Percentiles rank a stretch among this genome's conserved stretches.
These are phyloP conservation scores for Inonotus hispidus DNA, from an alignment of 1,284 basidiomycete species.

Conservation along the genomic window DNA sequence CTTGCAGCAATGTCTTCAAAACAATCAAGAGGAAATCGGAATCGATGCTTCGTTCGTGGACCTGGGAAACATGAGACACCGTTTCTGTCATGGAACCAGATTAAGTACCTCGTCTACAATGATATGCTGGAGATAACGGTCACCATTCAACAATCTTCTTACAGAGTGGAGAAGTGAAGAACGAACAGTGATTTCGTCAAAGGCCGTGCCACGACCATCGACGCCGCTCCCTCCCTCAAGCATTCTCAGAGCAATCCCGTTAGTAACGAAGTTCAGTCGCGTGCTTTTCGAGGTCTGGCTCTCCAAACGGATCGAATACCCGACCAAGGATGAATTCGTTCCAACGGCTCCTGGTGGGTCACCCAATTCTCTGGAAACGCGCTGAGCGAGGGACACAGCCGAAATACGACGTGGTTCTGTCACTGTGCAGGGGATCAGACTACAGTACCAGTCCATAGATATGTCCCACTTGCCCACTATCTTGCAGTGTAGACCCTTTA, in stretches of 20 bases:
- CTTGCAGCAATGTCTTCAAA: slow-evolving; percentile 80
- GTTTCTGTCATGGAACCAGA: background rate
- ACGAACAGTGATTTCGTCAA: slow-evolving; percentile 88
- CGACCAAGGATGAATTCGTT: slow-evolving; percentile 76
- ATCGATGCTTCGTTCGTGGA: slow-evolving; percentile 95
- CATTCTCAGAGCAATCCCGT: slow-evolving; percentile 97
- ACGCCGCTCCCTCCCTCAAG: slow-evolving; percentile 74
- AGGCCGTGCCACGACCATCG: slow-evolving; percentile 66
- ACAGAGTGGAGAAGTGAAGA: slow-evolving; percentile 18
- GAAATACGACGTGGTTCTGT: slow-evolving; percentile 97
- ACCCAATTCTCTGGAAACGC: slow-evolving; percentile 92
- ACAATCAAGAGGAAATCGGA: slow-evolving; percentile 97
- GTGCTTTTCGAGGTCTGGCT: slow-evolving; percentile 81
- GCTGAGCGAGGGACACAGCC: slow-evolving; percentile 94
- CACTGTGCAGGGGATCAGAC: slow-evolving; percentile 37
- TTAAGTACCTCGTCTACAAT: slow-evolving; percentile 79
- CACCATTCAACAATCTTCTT: background rate
- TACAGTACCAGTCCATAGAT: background rate
- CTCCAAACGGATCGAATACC: slow-evolving; percentile 94
- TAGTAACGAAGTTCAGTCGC: slow-evolving; percentile 81
- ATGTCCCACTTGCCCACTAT: slow-evolving; percentile 46
- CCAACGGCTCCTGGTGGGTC: slow-evolving; percentile 83
- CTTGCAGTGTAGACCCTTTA: slow-evolving; percentile 80
- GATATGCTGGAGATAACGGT: slow-evolving; percentile 64
- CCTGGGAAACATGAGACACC: slow-evolving; percentile 26